Base-by-base conservation (phyloP, 169 alveolate species). In the Babesia divergens region DNA sequence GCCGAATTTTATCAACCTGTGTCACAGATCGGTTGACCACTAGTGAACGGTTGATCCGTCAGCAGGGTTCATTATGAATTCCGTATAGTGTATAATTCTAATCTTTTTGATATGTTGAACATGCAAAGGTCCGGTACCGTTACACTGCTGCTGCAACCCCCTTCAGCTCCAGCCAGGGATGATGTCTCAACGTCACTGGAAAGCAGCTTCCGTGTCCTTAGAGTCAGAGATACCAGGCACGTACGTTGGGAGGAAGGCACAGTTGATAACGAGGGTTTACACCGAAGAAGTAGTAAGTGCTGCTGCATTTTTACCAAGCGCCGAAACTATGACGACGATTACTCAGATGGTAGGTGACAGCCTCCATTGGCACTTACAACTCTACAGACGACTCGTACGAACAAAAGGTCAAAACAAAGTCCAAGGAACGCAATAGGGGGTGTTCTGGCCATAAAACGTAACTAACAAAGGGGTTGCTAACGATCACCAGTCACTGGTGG, bases 201-300 rank as follows among this genome's bases (percentile, higher is more conserved):
- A 9, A 53, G 42, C n/a, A 24, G 42, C 35, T 28, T 47, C 22
- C 82, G 64, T 22, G 28, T 69, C 5, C 43, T 69, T 22, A 53
- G 56, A 32, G 32, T 32, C 1, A 42, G 37, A 13, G 38, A 4
- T 0, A 18, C 37, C 6, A 69, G 74, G 31, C n/a, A 44, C 18
- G 86, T 77, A 6, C 53, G 75, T 3, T 77, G 86, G 86, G 71
- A 38, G 26, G 74, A 50, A 37, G 68, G 67, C 53, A 69, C 86
- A 13, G 35, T 77, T 7, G 86, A 77, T 49, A 77, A 77, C 56
- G 86, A 77, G 50, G 55, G 58, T 4, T 26, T 68, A 50, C 29
- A 69, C 35, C 28, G 46, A 49, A 77, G 55, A 69, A 67, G 76
- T 38, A 77, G 86, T 54, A 77, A 77, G 44, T 28, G 83, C 56